Percentiles rank a stretch among this genome's conserved stretches.
phyloP scores from a whole-genome alignment of 805 yeast genomes.

The Metschnikowia matae region DNA sequence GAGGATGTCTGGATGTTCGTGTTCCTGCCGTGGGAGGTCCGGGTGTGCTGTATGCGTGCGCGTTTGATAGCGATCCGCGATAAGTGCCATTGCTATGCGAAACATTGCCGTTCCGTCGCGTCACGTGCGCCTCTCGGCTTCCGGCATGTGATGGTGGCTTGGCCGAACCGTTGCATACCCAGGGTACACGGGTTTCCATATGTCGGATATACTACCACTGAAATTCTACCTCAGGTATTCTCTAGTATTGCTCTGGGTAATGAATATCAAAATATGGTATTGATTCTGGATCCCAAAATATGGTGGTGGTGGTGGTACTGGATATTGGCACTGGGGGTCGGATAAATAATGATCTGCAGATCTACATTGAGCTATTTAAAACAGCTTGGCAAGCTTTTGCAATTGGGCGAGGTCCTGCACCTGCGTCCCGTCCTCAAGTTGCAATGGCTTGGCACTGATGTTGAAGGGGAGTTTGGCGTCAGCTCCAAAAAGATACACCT shows the following conservation, averaged over 20 bases:
- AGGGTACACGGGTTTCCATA: too few species aligned
- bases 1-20: slow-evolving; percentile 2
- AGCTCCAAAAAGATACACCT: slow-evolving; percentile 10
- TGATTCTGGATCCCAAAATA: too few species aligned
- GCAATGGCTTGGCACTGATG: slow-evolving; percentile 6
- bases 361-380: too few species aligned
- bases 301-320: too few species aligned
- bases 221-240: too few species aligned
- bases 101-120: not conserved
- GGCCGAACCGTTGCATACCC: too few species aligned
- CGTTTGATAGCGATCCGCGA: slow-evolving; percentile 3
- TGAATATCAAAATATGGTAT: too few species aligned
- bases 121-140: not conserved
- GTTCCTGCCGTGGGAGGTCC: not conserved
- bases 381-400: not conserved
- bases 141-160: too few species aligned
- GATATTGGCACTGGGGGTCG: too few species aligned
- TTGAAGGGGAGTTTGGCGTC: slow-evolving; percentile 7
- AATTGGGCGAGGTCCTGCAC: not conserved
- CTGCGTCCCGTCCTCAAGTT: not conserved
- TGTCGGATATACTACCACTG: too few species aligned
- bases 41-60: slow-evolving; percentile 2
- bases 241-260: too few species aligned
- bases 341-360: too few species aligned
- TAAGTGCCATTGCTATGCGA: slow-evolving; percentile 4